Percentiles rank a stretch among this genome's conserved stretches.
phyloP scores from a whole-genome alignment of 202 grass and related monocot species.

The Digitaria exilis region DNA sequence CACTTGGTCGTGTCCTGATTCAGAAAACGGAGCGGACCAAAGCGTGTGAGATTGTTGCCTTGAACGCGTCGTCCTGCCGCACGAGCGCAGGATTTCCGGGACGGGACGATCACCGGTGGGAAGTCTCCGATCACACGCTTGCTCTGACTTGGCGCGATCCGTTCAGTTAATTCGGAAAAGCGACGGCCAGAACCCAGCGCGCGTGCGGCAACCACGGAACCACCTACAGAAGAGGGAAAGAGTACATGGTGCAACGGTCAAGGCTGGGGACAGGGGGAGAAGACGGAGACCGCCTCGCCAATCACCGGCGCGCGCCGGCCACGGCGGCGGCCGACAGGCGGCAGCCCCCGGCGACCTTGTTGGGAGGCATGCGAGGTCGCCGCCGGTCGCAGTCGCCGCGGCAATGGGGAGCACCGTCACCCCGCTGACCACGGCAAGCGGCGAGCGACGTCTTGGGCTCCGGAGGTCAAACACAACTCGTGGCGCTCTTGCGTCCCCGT shows the following conservation, averaged over 20 bases:
- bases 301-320: background rate
- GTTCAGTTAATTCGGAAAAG: background rate
- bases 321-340: background rate
- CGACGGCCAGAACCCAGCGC: slow-evolving; percentile 8
- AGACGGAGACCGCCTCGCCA: background rate
- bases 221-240: background rate
- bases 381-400: background rate
- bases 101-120: background rate
- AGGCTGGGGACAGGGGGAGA: background rate
- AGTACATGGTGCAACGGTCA: background rate
- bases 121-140: background rate
- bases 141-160: background rate
- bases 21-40: background rate
- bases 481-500: background rate
- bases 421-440: slow-evolving; percentile 16
- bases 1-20: background rate
- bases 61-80: slow-evolving; percentile 19
- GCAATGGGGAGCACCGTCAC: background rate
- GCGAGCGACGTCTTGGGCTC: background rate
- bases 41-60: background rate
- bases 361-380: slow-evolving; percentile 18
- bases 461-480: background rate
- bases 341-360: slow-evolving; percentile 2
- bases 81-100: slow-evolving; percentile 7
- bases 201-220: background rate